These are phyloP conservation scores for Spathaspora gorwiae DNA, from an alignment of 805 yeast genomes.

Conservation along the genomic window DNA sequence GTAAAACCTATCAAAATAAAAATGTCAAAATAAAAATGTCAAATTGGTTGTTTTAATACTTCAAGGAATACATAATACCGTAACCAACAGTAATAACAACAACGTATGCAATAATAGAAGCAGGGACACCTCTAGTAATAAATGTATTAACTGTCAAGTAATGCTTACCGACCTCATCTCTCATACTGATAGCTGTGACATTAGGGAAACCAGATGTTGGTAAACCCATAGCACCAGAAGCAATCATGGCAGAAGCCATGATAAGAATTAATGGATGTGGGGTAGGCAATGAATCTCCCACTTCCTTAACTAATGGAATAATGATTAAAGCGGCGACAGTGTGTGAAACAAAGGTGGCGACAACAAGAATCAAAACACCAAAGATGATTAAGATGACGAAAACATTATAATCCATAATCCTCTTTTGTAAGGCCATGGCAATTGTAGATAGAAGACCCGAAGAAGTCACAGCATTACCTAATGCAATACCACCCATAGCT, in stretches of 20 bases:
- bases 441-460: conserved; percentile 46
- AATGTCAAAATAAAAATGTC: too few relatives aligned
- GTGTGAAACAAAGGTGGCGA: conserved; percentile 43
- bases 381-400: conserved; percentile 44
- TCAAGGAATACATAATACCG: conserved; percentile 32
- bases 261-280: conserved; percentile 37
- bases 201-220: conserved; percentile 44
- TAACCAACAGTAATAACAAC: conserved; percentile 36
- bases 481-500: conserved; percentile 54
- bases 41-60: conserved; percentile 12
- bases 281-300: conserved; percentile 32
- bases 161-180: conserved; percentile 38
- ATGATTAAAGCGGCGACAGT: conserved; percentile 42
- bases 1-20: background rate
- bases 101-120: conserved; percentile 33
- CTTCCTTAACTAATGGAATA: conserved; percentile 38
- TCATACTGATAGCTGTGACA: conserved; percentile 41
- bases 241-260: conserved; percentile 39
- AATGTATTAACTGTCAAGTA: conserved; percentile 39
- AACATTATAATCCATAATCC: conserved; percentile 39
- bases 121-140: conserved; percentile 41
- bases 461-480: conserved; percentile 48
- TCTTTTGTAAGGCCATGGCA: conserved; percentile 40
- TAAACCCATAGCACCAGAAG: conserved; percentile 44
- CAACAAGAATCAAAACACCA: conserved; percentile 35